Evolutionary conservation across 805 yeast genomes (phyloP), one percentile per base, ranked within the genome.

Genomic region (Yueomyces sp.): DNA sequence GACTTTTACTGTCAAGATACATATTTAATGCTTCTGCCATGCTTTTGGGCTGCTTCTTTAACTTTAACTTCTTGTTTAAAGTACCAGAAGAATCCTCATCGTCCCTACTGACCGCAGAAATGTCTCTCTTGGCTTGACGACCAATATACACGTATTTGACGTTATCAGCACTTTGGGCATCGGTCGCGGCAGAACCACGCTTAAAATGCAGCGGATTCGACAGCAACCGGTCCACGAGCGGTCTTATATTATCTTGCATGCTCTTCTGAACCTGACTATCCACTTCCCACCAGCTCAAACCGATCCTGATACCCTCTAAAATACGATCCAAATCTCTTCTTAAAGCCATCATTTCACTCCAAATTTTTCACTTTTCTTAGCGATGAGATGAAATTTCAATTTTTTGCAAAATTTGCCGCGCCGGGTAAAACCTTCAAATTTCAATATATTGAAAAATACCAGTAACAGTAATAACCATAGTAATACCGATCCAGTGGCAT

Each of bases 151-250:
- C 9, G 9, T 6, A 30, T 9, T 30, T 30, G 9, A 30, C 6
- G 33, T 30, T 30, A 30, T 30, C 33, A 6, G 6, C 9, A 30
- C 9, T 30, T 6, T 30, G 9, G 9, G 9, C 9, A 30, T 30
- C 33, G 9, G 6, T 30, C 19, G 19, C 19, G 19, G 2, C 9
- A 27, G 41, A 9, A 26, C 28, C 40, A 19, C n/a, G 34, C 11
- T 28, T 37, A 32, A 85, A 85, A 30, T 67, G 68, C 42, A 81
- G 57, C 7, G 86, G 87, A 45, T 74, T 73, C 30, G 78, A 62
- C 37, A 79, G 65, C 44, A 80, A 68, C 52, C 82, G 67, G 52
- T 78, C 84, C 46, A 79, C 74, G 39, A 77, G 57, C n/a, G 85
- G 84, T 41, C 59, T 57, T 37, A 60, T 45, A 29, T 58, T 49